These are phyloP conservation scores for Monosporascus sp. DNA, from an alignment of 2,329 filamentous ascomycete species.

Conservation along the genomic window DNA sequence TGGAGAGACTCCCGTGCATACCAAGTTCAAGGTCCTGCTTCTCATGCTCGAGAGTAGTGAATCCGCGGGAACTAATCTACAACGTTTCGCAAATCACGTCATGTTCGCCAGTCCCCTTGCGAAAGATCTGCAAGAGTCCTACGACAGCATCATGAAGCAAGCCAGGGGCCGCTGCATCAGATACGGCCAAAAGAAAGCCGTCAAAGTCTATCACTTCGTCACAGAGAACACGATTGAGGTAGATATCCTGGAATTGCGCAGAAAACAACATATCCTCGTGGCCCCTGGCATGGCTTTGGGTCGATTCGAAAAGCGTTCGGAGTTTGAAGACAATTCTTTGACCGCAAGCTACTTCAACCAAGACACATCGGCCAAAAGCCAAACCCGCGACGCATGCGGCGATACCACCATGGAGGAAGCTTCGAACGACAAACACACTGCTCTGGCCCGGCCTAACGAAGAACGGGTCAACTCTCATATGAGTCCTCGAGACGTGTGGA, in stretches of 20 bases:
- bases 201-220: constrained; percentile 36
- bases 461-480: constrained; percentile 14
- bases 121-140: constrained; percentile 26
- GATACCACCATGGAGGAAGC: not conserved
- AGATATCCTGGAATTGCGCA: constrained; percentile 31
- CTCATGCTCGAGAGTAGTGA: constrained; percentile 33
- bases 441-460: not conserved
- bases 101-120: constrained; percentile 34
- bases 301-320: constrained; percentile 1
- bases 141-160: constrained; percentile 33
- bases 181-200: constrained; percentile 32
- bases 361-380: not conserved
- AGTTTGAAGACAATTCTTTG: not conserved
- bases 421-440: not conserved
- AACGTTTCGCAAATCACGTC: constrained; percentile 35
- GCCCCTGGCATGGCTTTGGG: constrained; percentile 10
- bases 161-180: constrained; percentile 35
- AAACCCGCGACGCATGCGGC: not conserved
- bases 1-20: not conserved
- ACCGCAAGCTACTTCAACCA: not conserved
- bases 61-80: constrained; percentile 37
- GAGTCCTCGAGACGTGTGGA: constrained; percentile 18
- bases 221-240: constrained; percentile 35
- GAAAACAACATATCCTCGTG: constrained; percentile 5
- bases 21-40: constrained; percentile 26